These are phyloP conservation scores for Phytophthora meadii DNA, from an alignment of 352 stramenopile genomes.

Conservation along the genomic window DNA sequence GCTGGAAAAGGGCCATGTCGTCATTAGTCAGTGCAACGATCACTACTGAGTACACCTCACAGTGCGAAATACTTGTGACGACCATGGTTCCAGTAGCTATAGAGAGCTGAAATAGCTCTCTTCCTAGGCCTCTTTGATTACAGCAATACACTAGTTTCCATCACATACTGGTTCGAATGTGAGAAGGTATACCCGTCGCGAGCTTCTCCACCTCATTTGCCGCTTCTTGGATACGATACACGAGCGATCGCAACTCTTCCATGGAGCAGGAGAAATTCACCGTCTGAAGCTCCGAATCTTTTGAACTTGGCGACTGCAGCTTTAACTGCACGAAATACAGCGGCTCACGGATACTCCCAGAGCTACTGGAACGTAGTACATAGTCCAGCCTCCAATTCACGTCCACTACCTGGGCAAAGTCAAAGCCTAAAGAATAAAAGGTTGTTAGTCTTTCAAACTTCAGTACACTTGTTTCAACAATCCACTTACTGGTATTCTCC, in stretches of 20 bases:
- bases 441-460: not conserved
- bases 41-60: conserved; percentile 39
- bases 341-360: conserved; percentile 61
- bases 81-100: conserved; percentile 10
- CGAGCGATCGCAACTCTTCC: conserved; percentile 69
- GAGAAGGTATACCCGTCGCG: conserved; percentile 21
- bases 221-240: conserved; percentile 76
- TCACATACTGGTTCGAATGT: conserved; percentile 19
- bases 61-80: conserved; percentile 3
- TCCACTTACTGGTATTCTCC: conserved; percentile 39
- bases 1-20: conserved; percentile 79
- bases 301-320: conserved; percentile 53
- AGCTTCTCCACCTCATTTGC: conserved; percentile 69
- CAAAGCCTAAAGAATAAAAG: conserved; percentile 48
- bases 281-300: conserved; percentile 30
- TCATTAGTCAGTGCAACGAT: conserved; percentile 61
- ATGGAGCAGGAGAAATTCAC: conserved; percentile 72
- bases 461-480: not conserved
- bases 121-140: conserved; percentile 12
- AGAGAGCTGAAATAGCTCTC: not conserved
- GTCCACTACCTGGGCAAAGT: conserved; percentile 79
- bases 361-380: conserved; percentile 58
- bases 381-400: conserved; percentile 80
- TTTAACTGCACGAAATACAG: conserved; percentile 75
- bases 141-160: conserved; percentile 21